Evolutionary conservation across 305 asterid genomes (phyloP).

Genomic region (Rubia balearica): DNA sequence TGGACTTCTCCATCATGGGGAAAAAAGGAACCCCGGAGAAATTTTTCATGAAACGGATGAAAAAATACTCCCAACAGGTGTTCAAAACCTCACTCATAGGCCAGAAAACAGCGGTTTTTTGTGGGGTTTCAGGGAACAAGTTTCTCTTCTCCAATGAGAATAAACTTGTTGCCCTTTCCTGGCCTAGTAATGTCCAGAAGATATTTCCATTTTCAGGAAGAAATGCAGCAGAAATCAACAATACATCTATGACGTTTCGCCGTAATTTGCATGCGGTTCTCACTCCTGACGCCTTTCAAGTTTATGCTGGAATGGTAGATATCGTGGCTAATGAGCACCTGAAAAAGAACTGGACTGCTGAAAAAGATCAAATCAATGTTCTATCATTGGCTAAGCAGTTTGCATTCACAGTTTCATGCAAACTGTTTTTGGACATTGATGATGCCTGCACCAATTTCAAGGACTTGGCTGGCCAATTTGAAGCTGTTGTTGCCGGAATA

Average conservation of each 20-base stretch:
- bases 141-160: neutral
- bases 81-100: constrained; percentile 3
- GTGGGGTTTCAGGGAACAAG: constrained; percentile 1
- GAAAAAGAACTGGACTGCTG: neutral
- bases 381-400: constrained; percentile 5
- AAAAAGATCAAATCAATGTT: neutral
- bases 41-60: neutral
- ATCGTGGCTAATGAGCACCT: neutral
- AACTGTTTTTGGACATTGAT: neutral
- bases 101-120: constrained; percentile 3
- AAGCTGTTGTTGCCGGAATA: constrained; percentile 17
- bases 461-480: constrained; percentile 14
- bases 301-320: neutral
- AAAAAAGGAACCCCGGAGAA: neutral
- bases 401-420: neutral
- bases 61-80: neutral
- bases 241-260: neutral
- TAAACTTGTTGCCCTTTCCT: neutral
- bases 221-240: neutral
- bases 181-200: constrained; percentile 6
- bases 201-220: neutral
- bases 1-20: constrained; percentile 2
- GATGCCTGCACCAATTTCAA: neutral
- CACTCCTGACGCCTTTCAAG: neutral
- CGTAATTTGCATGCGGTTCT: neutral